phyloP scores from a whole-genome alignment of 345 rosid genomes.

The Cochlearia excelsa region DNA sequence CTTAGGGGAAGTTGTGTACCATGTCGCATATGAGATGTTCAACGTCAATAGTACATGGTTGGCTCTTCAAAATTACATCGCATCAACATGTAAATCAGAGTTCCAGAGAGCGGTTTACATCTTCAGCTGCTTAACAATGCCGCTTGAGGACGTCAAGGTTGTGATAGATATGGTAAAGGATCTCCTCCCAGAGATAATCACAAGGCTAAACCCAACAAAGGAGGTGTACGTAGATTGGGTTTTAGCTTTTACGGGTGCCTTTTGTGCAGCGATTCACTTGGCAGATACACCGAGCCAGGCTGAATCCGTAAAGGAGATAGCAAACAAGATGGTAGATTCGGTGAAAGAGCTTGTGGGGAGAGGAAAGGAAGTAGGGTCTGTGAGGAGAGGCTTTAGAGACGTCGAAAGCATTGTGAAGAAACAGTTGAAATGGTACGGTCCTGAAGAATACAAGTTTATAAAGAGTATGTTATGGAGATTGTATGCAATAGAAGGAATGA shows the following conservation, averaged over 20 bases:
- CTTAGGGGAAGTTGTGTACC: slow-evolving; percentile 15
- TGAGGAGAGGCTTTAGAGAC: slow-evolving; percentile 23
- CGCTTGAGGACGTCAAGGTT: not conserved
- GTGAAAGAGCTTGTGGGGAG: slow-evolving; percentile 19
- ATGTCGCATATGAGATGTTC: slow-evolving; percentile 14
- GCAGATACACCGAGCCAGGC: not conserved
- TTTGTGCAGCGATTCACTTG: slow-evolving; percentile 11
- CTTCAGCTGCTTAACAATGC: slow-evolving; percentile 12
- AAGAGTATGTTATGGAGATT: slow-evolving; percentile 4
- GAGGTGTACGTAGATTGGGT: slow-evolving; percentile 15
- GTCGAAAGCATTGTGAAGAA: slow-evolving; percentile 16
- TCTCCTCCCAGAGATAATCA: slow-evolving; percentile 1
- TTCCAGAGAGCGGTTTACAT: slow-evolving; percentile 19
- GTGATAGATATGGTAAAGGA: not conserved
- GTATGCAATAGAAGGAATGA: slow-evolving; percentile 6
- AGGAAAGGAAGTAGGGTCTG: slow-evolving; percentile 13
- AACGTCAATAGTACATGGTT: not conserved
- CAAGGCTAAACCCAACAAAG: slow-evolving; percentile 8
- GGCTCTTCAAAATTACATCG: not conserved
- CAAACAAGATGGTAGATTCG: slow-evolving; percentile 7
- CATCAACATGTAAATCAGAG: not conserved
- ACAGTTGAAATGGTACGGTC: not conserved
- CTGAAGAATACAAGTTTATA: not conserved
- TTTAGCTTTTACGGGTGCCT: slow-evolving; percentile 19
- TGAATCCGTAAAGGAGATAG: not conserved